Evolutionary conservation across 2,329 filamentous ascomycete species (phyloP).

Genomic region (Fusarium sp.): DNA sequence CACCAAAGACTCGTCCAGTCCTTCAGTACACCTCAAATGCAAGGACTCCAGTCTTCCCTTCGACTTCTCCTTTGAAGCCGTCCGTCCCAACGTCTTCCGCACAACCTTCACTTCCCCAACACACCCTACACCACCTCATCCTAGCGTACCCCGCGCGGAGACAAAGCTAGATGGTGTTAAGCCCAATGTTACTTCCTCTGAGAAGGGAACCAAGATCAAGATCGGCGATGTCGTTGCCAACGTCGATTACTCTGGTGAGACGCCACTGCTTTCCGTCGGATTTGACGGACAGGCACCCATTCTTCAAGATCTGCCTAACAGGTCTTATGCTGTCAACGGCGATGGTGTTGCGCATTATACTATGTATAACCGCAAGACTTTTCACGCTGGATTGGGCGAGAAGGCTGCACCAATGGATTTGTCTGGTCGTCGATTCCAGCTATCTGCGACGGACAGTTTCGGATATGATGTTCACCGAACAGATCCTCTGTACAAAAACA

Average conservation of each 20-base stretch:
- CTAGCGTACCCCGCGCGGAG: slow-evolving; percentile 64
- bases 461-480: slow-evolving; percentile 78
- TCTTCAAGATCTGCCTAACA: slow-evolving; percentile 71
- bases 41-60: slow-evolving; percentile 55
- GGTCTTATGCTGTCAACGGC: slow-evolving; percentile 74
- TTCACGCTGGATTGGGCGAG: slow-evolving; percentile 79
- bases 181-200: slow-evolving; percentile 49
- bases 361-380: slow-evolving; percentile 68
- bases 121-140: slow-evolving; percentile 74
- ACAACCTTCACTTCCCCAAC: slow-evolving; percentile 73
- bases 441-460: slow-evolving; percentile 78
- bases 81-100: slow-evolving; percentile 73
- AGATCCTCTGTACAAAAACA: slow-evolving; percentile 81
- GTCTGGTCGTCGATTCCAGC: slow-evolving; percentile 72
- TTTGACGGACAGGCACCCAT: slow-evolving; percentile 65
- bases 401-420: slow-evolving; percentile 81
- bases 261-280: slow-evolving; percentile 68
- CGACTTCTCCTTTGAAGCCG: slow-evolving; percentile 71
- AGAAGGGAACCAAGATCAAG: slow-evolving; percentile 57
- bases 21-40: slow-evolving; percentile 41
- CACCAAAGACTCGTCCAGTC: slow-evolving; percentile 48
- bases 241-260: slow-evolving; percentile 67
- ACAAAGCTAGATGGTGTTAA: slow-evolving; percentile 50
- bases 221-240: slow-evolving; percentile 64
- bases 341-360: slow-evolving; percentile 74